A percentile compares a stretch with the other conserved stretches of the same genome.
These are phyloP conservation scores for Scheffersomyces lignicola DNA, from an alignment of 1,139 yeast genomes.

Conservation along the genomic window DNA sequence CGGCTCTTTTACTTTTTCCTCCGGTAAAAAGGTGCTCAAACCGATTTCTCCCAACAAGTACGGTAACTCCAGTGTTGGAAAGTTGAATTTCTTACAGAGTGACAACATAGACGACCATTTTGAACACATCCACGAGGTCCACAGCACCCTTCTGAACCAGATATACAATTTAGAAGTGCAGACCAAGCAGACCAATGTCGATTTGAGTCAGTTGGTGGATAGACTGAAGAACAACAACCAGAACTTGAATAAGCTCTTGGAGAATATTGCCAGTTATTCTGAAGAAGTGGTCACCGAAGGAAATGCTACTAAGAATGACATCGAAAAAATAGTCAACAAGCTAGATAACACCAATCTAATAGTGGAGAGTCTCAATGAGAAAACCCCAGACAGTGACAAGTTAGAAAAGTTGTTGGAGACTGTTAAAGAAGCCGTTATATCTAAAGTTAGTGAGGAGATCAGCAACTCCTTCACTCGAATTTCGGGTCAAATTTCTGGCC, in stretches of 20 bases:
- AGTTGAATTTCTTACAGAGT: constrained; percentile 27
- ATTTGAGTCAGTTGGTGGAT: constrained; percentile 38
- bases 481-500: not conserved
- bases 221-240: constrained; percentile 45
- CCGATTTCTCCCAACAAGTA: constrained; percentile 30
- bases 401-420: not conserved
- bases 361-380: not conserved
- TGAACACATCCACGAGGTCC: constrained; percentile 25
- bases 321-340: constrained; percentile 20
- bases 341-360: constrained; percentile 14
- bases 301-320: constrained; percentile 37
- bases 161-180: constrained; percentile 31
- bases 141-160: constrained; percentile 30
- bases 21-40: constrained; percentile 18
- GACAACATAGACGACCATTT: constrained; percentile 36
- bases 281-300: constrained; percentile 39
- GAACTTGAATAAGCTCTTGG: constrained; percentile 35
- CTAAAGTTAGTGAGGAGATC: not conserved
- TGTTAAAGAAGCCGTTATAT: not conserved
- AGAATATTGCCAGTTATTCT: constrained; percentile 33
- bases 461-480: not conserved
- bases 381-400: not conserved
- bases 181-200: constrained; percentile 36
- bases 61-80: constrained; percentile 19
- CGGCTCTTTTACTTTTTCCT: constrained; percentile 7